These are phyloP conservation scores for Apiospora koreana DNA, from an alignment of 2,329 filamentous ascomycete species.

Conservation along the genomic window DNA sequence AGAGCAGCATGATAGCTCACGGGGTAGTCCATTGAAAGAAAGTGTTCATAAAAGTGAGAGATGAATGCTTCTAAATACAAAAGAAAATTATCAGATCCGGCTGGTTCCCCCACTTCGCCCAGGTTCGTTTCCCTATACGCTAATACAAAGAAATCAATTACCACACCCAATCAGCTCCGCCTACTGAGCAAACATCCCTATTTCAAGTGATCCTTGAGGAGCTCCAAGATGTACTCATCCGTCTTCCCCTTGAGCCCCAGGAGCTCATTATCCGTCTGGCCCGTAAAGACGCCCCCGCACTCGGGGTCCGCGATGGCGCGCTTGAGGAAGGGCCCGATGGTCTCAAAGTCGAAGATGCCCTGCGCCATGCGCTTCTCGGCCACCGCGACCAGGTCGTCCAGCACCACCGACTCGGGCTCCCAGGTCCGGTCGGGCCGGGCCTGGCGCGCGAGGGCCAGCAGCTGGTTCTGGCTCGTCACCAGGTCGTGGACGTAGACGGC, in stretches of 20 bases:
- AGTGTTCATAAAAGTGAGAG: background rate
- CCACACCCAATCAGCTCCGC: background rate
- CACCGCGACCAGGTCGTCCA: background rate
- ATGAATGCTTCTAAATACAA: background rate
- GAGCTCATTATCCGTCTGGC: background rate
- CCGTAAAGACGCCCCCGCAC: background rate
- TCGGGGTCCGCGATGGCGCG: background rate
- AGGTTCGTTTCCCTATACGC: background rate
- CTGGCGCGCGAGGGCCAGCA: conserved; percentile 36
- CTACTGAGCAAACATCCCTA: background rate
- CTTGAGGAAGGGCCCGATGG: background rate
- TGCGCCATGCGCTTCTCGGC: conserved; percentile 12
- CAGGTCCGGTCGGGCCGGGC: background rate
- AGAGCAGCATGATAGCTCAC: no score
- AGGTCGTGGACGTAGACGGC: conserved; percentile 55
- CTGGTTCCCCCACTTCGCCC: background rate
- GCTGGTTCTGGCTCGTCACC: conserved; percentile 48
- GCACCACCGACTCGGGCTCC: background rate
- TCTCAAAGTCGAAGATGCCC: conserved; percentile 14
- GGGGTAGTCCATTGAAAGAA: background rate
- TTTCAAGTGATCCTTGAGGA: conserved; percentile 3
- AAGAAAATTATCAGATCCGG: background rate
- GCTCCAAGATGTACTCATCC: background rate
- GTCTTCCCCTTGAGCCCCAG: background rate
- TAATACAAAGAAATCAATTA: background rate